phyloP scores from a whole-genome alignment of 441 rosid species.

The Theobroma grandiflorum region DNA sequence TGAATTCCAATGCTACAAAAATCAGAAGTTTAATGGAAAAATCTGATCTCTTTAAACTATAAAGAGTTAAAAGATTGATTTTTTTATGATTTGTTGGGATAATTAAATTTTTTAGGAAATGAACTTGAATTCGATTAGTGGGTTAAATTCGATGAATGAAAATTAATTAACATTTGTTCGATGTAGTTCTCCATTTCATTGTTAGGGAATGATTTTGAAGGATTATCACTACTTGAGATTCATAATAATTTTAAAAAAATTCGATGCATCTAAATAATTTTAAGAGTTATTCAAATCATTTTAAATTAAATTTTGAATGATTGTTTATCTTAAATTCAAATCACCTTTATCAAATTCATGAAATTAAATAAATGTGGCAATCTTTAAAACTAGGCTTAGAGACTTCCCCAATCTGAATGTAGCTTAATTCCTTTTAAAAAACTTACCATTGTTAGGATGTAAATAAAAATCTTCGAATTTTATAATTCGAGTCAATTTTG shows the following conservation, averaged over 20 bases:
- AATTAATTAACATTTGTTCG: too few species aligned
- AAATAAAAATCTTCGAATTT: background rate
- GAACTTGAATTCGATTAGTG: background rate
- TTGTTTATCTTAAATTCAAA: background rate
- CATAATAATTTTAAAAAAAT: background rate
- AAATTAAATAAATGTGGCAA: background rate
- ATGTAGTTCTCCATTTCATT: background rate
- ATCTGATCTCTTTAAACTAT: too few species aligned
- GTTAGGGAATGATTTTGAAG: background rate
- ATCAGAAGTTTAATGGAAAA: background rate
- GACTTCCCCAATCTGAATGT: background rate
- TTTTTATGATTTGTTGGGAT: background rate
- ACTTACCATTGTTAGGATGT: background rate
- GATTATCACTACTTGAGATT: background rate
- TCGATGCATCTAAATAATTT: background rate
- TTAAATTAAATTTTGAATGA: background rate
- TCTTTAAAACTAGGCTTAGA: too few species aligned
- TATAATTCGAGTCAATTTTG: too few species aligned
- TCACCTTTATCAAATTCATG: background rate
- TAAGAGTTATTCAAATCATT: background rate
- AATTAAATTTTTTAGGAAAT: background rate
- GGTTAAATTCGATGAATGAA: background rate
- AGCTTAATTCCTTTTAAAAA: background rate
- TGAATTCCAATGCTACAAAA: background rate
- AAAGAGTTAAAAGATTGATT: too few species aligned